Base-by-base conservation (phyloP, 306 rosid species). In the Vigna reflexopilosa region DNA sequence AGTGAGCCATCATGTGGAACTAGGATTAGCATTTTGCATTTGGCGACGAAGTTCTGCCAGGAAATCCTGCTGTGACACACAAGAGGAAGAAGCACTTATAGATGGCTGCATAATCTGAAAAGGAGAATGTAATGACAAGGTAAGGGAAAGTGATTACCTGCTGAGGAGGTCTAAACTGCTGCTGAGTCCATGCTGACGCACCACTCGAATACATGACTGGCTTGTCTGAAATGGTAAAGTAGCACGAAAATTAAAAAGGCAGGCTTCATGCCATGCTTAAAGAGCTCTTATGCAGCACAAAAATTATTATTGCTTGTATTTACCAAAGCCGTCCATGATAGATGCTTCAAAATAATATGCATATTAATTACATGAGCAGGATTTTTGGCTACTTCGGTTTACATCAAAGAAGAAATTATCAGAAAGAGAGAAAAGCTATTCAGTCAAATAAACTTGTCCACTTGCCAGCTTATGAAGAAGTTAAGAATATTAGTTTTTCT, bases 161-260 rank as follows among this genome's bases (percentile, higher is more conserved):
- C 59, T 89, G 92, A 83, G 97, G 97, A 64, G 73, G 86, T 73
- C 84, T 88, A 77, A 85, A 51, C 13, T 89, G 47, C 47, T 42
- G 47, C 9, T 42, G 84, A 79, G 67, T 80, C 93, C 94, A 90
- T 5, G 85, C 93, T 14, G 91, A 74, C 19, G 90, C 73, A 50
- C 86, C 88, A 70, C 91, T 91, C 3, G 92, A 75, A 82, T 77
- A 71, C 88, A 90, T 78, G 58, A 88, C 86, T 28, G 97, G 94
- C 81, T 83, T 90, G 57, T 88, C 97, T 91, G 94, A 84, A 80
- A 81, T 24, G 67, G 19, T 49, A 32, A 77, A 77, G 79, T 48
- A 13, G n/a, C 3, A 63, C 19, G 19, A 49, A 62, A 67, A 59
- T 13, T 47, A 72, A 30, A 50, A n/a, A 51, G 4, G 26, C 45